A percentile compares a stretch with the other conserved stretches of the same genome.
phyloP scores from a whole-genome alignment of 495 filamentous ascomycete genomes.

The Penicillium flavigenum region DNA sequence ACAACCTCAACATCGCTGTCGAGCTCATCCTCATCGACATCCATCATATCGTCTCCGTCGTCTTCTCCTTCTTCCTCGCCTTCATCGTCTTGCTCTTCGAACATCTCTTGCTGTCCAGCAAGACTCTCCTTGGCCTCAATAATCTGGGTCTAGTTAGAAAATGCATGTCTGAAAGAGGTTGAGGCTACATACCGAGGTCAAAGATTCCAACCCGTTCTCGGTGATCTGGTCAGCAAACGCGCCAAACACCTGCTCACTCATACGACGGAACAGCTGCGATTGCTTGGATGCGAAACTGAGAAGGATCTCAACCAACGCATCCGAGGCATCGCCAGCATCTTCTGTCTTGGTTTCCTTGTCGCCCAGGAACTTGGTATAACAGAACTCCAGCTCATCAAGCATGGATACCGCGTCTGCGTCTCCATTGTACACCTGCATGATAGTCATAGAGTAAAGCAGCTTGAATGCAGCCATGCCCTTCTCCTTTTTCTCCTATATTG shows the following conservation, averaged over 20 bases:
- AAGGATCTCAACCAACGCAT: constrained; percentile 81
- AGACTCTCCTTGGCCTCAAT: constrained; percentile 77
- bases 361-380: constrained; percentile 62
- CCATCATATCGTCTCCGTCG: constrained; percentile 36
- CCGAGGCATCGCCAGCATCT: constrained; percentile 62
- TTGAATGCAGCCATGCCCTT: constrained; percentile 60
- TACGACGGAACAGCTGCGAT: constrained; percentile 78
- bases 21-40: constrained; percentile 38
- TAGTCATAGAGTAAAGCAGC: constrained; percentile 78
- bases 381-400: constrained; percentile 70
- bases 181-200: constrained; percentile 52
- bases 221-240: constrained; percentile 72
- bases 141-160: constrained; percentile 43
- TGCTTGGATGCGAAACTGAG: constrained; percentile 84
- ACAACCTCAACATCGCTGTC: constrained; percentile 36
- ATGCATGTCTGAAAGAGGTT: neutral
- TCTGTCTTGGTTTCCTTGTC: constrained; percentile 46
- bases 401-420: constrained; percentile 78
- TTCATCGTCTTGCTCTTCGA: constrained; percentile 71
- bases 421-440: constrained; percentile 86
- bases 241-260: constrained; percentile 82
- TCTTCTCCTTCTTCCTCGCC: constrained; percentile 44
- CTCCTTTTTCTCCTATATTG: constrained; percentile 37
- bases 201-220: constrained; percentile 66
- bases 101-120: constrained; percentile 80